phyloP scores from a whole-genome alignment of 164 flowering plant species.

The Vitis vinifera region DNA sequence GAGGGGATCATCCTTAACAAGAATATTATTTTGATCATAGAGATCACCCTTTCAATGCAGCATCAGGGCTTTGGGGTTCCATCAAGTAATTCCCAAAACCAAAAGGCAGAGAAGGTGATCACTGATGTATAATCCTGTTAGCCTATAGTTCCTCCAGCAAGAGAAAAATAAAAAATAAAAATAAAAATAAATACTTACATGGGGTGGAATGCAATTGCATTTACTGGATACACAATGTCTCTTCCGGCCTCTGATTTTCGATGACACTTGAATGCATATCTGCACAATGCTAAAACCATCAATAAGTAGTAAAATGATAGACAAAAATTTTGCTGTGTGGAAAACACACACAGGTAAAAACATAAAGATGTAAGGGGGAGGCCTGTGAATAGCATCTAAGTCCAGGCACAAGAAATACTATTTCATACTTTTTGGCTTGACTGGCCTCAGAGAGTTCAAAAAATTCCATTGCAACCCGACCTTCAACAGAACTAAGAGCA shows the following conservation, averaged over 20 bases:
- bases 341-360: neutral
- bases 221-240: constrained; percentile 92
- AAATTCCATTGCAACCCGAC: constrained; percentile 96
- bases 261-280: constrained; percentile 98
- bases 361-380: too few species aligned
- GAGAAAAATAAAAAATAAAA: neutral
- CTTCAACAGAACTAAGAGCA: constrained; percentile 99
- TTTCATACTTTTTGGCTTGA: constrained; percentile 89
- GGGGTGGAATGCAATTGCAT: constrained; percentile 94
- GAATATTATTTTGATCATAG: neutral
- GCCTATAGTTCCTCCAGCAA: neutral
- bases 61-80: neutral
- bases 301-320: constrained; percentile 2
- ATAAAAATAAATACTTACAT: constrained; percentile 53
- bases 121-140: neutral
- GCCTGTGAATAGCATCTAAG: too few species aligned
- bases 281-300: constrained; percentile 28
- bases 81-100: neutral
- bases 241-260: constrained; percentile 93
- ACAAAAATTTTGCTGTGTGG: neutral
- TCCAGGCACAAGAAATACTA: neutral
- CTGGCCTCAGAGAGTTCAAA: constrained; percentile 95
- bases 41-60: neutral
- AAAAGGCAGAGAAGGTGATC: neutral
- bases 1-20: neutral